Base-by-base conservation (phyloP, 2,329 filamentous ascomycete species). In the Venturia carpophila region DNA sequence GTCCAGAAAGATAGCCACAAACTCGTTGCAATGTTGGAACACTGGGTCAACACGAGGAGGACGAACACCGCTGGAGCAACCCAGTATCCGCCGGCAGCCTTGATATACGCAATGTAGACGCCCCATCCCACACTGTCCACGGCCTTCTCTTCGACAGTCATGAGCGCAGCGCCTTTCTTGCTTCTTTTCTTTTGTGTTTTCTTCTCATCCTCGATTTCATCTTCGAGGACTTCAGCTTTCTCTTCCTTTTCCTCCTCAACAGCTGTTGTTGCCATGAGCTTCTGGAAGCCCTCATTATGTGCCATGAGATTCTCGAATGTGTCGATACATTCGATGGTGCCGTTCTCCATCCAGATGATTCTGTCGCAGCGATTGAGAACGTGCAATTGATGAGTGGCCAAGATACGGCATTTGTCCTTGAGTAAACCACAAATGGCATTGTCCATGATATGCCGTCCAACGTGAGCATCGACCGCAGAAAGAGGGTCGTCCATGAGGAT, bases 1-100 rank as follows among this genome's bases (percentile, higher is more conserved):
- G 91, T 95, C 93, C 93, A 97, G 78, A 87, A 97, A 0, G 92
- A 94, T 1, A 97, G 83, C 93, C 93, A 97, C 64, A 97, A 77
- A 71, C 89, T 92, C 15, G 92, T 96, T 69, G 85, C 82, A 68
- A 97, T 93, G 72, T 96, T 97, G 67, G 89, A 84, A 10, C 87
- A 91, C 72, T 96, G 92, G 0, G 90, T 87, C 13, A 92, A 72
- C 6, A 90, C 74, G 13, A 96, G 81, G 3, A 91, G 75, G 30
- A 85, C 66, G 4, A 91, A 74, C 5, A 93, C 74, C 11, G 85
- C 68, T 0, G 88, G 83, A 1, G 85, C 88, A 67, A 90, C 87
- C 68, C 89, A 76, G 9, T 90, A 79, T 11, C 85, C 85, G 5
- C 90, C 90, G 0, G 90, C 90, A 7, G 91, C 89, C 67, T 79